A percentile compares a stretch with the other conserved stretches of the same genome.
phyloP scores from a whole-genome alignment of 2,329 filamentous ascomycete genomes.

The Fusarium floridanum region DNA sequence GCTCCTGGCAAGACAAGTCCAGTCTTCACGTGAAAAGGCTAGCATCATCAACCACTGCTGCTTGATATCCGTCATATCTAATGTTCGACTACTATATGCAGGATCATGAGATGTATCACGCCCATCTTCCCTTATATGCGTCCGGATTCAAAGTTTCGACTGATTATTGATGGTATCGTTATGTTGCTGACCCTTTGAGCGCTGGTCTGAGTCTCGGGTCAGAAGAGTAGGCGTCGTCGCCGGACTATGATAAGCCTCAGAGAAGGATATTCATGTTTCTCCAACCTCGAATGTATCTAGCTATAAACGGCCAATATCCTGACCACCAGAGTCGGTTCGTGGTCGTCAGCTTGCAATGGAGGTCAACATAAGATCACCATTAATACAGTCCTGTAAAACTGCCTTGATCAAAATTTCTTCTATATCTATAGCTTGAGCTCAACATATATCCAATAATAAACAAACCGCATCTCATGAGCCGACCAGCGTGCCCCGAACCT shows the following conservation, averaged over 20 bases:
- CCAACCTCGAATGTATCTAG: neutral
- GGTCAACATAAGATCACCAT: neutral
- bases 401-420: neutral
- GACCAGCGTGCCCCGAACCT: neutral
- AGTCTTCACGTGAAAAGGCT: neutral
- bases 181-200: neutral
- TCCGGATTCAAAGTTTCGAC: neutral
- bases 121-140: neutral
- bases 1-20: neutral
- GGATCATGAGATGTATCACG: neutral
- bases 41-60: neutral
- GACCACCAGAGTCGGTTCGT: neutral
- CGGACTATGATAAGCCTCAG: neutral
- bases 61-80: neutral
- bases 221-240: too few relatives aligned
- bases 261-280: neutral
- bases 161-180: neutral
- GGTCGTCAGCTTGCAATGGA: neutral
- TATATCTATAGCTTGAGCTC: neutral
- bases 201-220: neutral
- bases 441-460: neutral
- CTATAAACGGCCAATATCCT: neutral
- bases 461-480: neutral
- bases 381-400: neutral
- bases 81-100: neutral